Conservation (phyloP, 1,139 yeast genomes). For the Yamadazyma dushanensis region DNA sequence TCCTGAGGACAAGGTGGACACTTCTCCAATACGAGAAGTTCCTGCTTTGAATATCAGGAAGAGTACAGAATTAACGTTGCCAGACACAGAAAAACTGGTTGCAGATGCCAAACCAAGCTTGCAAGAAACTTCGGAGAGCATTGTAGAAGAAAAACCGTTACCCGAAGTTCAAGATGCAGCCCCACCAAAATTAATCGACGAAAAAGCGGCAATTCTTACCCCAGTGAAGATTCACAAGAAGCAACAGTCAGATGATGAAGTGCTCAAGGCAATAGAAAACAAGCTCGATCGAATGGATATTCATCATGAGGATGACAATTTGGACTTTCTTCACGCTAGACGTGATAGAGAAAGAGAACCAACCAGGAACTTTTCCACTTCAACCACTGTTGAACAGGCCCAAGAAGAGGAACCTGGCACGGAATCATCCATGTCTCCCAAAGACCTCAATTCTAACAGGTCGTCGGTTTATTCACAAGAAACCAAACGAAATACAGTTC, state of each 20-base stretch:
- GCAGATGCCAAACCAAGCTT: too few relatives aligned
- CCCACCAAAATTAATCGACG: too few relatives aligned
- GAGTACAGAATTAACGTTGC: too few relatives aligned
- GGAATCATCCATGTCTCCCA: too few relatives aligned
- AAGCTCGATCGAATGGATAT: constrained; percentile 1
- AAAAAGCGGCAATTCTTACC: too few relatives aligned
- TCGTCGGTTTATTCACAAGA: constrained; percentile 24
- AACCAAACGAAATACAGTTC: background rate
- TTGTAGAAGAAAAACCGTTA: background rate
- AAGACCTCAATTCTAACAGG: constrained; percentile 14
- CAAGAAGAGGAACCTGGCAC: too few relatives aligned
- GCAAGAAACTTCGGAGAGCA: too few relatives aligned
- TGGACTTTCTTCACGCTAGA: constrained; percentile 1
- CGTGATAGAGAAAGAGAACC: constrained; percentile 1
- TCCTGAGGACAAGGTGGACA: background rate
- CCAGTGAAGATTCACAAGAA: constrained; percentile 1
- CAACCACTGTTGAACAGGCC: constrained; percentile 5
- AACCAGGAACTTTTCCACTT: constrained; percentile 5
- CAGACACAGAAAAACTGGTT: too few relatives aligned
- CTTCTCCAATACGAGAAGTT: too few relatives aligned
- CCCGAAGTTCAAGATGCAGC: background rate
- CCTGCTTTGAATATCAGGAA: too few relatives aligned
- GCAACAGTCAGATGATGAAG: constrained; percentile 6
- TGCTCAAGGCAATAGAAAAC: constrained; percentile 4
- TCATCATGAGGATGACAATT: background rate